A percentile compares a stretch with the other conserved stretches of the same genome.
Conservation (phyloP, 176 grass and related monocot genomes). For the Aegilops speltoides region DNA sequence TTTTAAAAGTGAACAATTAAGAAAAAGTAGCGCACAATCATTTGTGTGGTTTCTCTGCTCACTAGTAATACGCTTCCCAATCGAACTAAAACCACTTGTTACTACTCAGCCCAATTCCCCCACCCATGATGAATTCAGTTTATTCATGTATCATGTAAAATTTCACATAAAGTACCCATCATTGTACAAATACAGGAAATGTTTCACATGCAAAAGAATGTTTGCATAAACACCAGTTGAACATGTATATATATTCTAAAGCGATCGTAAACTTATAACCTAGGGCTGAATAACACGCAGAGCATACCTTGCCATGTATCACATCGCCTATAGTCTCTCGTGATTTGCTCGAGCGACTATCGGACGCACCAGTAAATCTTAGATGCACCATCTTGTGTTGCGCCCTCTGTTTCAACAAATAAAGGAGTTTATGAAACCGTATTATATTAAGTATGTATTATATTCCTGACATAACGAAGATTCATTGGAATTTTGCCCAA, state of each 20-base stretch:
- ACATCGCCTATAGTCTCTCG: background rate
- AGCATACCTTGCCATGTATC: background rate
- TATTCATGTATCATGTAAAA: background rate
- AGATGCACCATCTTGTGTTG: background rate
- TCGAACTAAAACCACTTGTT: background rate
- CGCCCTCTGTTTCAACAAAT: background rate
- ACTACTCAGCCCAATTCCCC: background rate
- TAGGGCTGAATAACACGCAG: background rate
- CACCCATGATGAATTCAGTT: background rate
- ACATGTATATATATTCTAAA: background rate
- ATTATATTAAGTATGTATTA: background rate
- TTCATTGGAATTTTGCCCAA: background rate
- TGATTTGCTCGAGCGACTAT: background rate
- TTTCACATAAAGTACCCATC: background rate
- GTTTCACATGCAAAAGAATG: background rate
- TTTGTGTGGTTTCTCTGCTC: background rate
- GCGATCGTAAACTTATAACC: background rate
- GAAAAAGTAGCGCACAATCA: background rate
- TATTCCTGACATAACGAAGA: background rate
- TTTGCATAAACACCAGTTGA: background rate
- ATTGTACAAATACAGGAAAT: background rate
- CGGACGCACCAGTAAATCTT: background rate
- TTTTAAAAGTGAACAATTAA: background rate
- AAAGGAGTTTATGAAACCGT: background rate
- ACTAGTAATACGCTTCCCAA: background rate